Evolutionary conservation across 1,284 basidiomycete species (phyloP).

Genomic region (Gymnopus androsaceus): DNA sequence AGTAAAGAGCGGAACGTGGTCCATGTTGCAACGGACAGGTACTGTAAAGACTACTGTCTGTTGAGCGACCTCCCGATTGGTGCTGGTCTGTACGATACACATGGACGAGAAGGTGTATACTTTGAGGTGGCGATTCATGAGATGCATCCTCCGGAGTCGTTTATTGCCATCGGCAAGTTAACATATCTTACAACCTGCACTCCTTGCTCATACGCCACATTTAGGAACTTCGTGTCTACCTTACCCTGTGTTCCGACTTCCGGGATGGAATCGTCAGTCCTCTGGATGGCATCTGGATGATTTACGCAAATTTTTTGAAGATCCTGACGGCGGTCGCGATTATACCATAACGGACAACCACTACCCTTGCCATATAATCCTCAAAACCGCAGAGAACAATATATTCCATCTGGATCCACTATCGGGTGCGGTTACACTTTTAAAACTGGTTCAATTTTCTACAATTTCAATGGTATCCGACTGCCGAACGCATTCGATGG

Average conservation of each 20-base stretch:
- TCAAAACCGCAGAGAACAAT: conserved; percentile 23
- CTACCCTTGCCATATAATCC: not conserved
- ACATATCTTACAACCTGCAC: not conserved
- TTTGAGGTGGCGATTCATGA: conserved; percentile 57
- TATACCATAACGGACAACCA: conserved; percentile 32
- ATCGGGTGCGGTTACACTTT: conserved; percentile 69
- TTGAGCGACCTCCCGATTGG: conserved; percentile 64
- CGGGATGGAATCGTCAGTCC: conserved; percentile 73
- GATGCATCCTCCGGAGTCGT: conserved; percentile 46
- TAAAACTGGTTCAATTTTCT: conserved; percentile 54
- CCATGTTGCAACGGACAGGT: conserved; percentile 38
- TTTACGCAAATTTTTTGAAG: conserved; percentile 71
- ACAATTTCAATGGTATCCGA: conserved; percentile 64
- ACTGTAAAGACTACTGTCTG: conserved; percentile 54
- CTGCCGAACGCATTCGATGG: conserved; percentile 61
- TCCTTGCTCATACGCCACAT: not conserved
- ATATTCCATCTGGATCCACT: conserved; percentile 46
- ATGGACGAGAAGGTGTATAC: conserved; percentile 58
- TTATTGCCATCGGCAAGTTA: conserved; percentile 58
- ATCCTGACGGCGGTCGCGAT: conserved; percentile 62
- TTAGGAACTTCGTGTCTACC: conserved; percentile 66
- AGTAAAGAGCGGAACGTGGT: conserved; percentile 39
- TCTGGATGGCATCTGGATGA: conserved; percentile 71
- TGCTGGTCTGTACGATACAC: conserved; percentile 58
- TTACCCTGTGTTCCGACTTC: conserved; percentile 64